These are phyloP conservation scores for Oenanthe javanica DNA, from an alignment of 140 eudicot genomes.

Conservation along the genomic window DNA sequence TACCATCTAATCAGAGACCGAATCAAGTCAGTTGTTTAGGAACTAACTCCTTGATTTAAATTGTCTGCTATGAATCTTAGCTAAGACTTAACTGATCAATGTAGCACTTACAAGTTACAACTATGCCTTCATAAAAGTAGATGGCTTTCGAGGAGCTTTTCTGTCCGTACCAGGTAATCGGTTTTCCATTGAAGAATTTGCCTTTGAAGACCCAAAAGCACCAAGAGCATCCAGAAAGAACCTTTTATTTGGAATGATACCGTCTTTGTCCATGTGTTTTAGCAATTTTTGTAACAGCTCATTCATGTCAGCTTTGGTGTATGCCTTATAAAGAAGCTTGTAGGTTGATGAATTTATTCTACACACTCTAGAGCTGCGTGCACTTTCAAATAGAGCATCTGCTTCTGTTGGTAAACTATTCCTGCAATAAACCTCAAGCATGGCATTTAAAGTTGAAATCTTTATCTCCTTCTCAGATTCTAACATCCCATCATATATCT, in stretches of 20 bases:
- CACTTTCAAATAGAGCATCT: slow-evolving; percentile 53
- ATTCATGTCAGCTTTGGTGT: slow-evolving; percentile 68
- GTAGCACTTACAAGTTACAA: neutral
- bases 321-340: slow-evolving; percentile 83
- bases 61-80: neutral
- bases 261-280: slow-evolving; percentile 73
- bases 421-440: slow-evolving; percentile 78
- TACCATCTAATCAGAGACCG: neutral
- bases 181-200: slow-evolving; percentile 27
- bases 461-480: slow-evolving; percentile 46
- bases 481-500: slow-evolving; percentile 41
- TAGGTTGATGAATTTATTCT: slow-evolving; percentile 60
- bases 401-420: slow-evolving; percentile 72
- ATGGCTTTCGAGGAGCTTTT: slow-evolving; percentile 17
- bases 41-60: neutral
- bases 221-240: slow-evolving; percentile 85
- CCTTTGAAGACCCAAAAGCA: slow-evolving; percentile 49
- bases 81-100: neutral
- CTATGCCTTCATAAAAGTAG: slow-evolving; percentile 20
- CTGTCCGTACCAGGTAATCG: slow-evolving; percentile 17
- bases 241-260: slow-evolving; percentile 67
- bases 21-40: neutral
- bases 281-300: slow-evolving; percentile 54
- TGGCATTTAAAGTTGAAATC: slow-evolving; percentile 72
- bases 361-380: slow-evolving; percentile 32